Evolutionary conservation across 306 rosid species (phyloP).

Genomic region (Casuarina cunninghamiana): DNA sequence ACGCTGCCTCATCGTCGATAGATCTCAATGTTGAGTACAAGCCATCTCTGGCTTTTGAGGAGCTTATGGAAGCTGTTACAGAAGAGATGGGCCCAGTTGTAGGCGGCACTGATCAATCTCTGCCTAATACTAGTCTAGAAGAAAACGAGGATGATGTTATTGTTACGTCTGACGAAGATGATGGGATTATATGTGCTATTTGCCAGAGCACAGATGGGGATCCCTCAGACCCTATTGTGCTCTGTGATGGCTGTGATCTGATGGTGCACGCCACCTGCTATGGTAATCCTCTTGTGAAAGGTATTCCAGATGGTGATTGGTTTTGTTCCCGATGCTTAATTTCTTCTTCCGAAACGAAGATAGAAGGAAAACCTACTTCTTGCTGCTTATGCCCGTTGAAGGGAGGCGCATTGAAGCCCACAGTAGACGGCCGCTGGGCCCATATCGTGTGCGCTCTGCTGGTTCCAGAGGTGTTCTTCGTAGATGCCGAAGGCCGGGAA

Average conservation of each 20-base stretch:
- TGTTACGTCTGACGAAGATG: conserved; percentile 36
- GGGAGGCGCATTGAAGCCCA: conserved; percentile 70
- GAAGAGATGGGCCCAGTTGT: conserved; percentile 4
- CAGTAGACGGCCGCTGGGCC: conserved; percentile 56
- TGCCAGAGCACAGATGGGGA: conserved; percentile 89
- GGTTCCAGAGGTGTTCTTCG: conserved; percentile 81
- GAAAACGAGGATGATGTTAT: not conserved
- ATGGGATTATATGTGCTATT: conserved; percentile 65
- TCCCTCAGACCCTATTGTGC: conserved; percentile 69
- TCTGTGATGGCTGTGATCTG: conserved; percentile 84
- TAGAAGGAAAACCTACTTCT: not conserved
- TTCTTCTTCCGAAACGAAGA: conserved; percentile 8
- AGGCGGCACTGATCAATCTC: conserved; percentile 2
- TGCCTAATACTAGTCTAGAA: not conserved
- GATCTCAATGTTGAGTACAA: conserved; percentile 66
- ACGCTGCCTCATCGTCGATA: conserved; percentile 15
- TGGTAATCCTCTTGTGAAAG: conserved; percentile 57
- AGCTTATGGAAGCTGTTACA: not conserved
- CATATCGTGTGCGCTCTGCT: conserved; percentile 70
- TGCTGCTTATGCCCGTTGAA: conserved; percentile 57
- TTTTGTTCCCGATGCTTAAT: conserved; percentile 55
- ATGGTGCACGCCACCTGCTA: conserved; percentile 91
- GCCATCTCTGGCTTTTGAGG: conserved; percentile 20
- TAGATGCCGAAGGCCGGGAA: conserved; percentile 73
- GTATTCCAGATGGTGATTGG: conserved; percentile 75